Conservation (phyloP, 495 filamentous ascomycete genomes). For the Cenococcum geophilum region DNA sequence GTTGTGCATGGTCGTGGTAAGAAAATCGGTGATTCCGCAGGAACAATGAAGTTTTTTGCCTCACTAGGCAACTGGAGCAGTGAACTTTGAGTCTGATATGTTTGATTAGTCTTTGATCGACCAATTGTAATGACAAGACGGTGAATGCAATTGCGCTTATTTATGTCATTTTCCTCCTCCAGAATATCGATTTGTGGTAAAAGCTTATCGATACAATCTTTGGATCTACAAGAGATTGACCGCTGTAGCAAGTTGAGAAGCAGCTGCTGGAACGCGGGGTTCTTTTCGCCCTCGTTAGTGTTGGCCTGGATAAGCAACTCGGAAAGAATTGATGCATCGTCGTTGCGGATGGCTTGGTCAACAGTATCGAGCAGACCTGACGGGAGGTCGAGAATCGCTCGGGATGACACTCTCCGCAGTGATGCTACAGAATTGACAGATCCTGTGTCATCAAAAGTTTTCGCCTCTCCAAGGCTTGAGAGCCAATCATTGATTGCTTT, state of each 20-base stretch:
- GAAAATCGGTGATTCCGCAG: constrained; percentile 60
- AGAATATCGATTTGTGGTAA: constrained; percentile 61
- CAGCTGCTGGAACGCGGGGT: constrained; percentile 50
- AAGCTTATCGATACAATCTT: constrained; percentile 60
- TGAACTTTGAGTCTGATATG: constrained; percentile 40
- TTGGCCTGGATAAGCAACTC: constrained; percentile 55
- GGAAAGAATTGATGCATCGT: constrained; percentile 58
- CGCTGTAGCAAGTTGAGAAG: constrained; percentile 78
- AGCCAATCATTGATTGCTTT: constrained; percentile 86
- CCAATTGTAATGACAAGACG: constrained; percentile 86
- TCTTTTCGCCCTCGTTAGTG: constrained; percentile 45
- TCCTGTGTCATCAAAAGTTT: constrained; percentile 60
- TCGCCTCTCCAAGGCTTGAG: constrained; percentile 66
- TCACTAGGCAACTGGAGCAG: constrained; percentile 49
- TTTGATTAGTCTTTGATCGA: constrained; percentile 59
- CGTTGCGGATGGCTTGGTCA: constrained; percentile 69
- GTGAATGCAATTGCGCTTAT: constrained; percentile 88
- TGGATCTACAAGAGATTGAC: constrained; percentile 65
- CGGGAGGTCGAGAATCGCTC: constrained; percentile 64
- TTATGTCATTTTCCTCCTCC: constrained; percentile 85
- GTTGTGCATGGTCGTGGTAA: constrained; percentile 52
- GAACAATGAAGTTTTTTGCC: constrained; percentile 63
- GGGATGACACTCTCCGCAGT: constrained; percentile 62
- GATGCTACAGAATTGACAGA: constrained; percentile 67
- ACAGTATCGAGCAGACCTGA: constrained; percentile 59